Base-by-base conservation (phyloP, 345 rosid species). In the Salix exigua region DNA sequence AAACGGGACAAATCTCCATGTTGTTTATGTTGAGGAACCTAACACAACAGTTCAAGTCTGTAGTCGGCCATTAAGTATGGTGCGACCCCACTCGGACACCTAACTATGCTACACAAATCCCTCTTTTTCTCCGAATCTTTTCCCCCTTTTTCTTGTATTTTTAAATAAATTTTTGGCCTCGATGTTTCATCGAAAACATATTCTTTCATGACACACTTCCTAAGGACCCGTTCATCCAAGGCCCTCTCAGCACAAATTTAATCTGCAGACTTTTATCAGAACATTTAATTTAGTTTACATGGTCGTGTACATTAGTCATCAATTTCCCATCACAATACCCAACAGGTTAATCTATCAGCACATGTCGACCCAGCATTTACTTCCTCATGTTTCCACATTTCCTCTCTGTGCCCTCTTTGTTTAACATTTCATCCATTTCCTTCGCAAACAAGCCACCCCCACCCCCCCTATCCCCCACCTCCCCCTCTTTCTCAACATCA, bases 71-170 rank as follows among this genome's bases (percentile, higher is more conserved):
- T 70, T 76, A 42, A 76, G 14, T 76, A 51, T 19, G 28, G 13
- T 2, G n/a, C 13, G 84, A 71, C 61, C 85, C 86, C 83, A 73
- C 80, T 10, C 1, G 1, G 16, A 51, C 82, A 81, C 84, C 86
- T 67, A 81, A 72, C 79, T 79, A 4, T 51, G 17, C 72, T 30
- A 68, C 75, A 65, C 50, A 23, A 13, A 12, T 14, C 63, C 80
- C 71, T 55, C 13, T 51, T 73, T 77, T 50, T 64, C 55, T 55
- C 31, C 48, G 17, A 73, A 50, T 19, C 40, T 30, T 30, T 48
- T 9, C 0, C 13, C 0, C n/a, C 7, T 37, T 53, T 71, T 35
- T 61, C 25, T n/a, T 50, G 30, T 46, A 66, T 72, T 70, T 79
- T 28, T 53, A 61, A 23, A 40, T n/a, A 9, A n/a, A 42, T 12